These are phyloP conservation scores for Copromyces sp. DNA, from an alignment of 495 filamentous ascomycete genomes.

Conservation along the genomic window DNA sequence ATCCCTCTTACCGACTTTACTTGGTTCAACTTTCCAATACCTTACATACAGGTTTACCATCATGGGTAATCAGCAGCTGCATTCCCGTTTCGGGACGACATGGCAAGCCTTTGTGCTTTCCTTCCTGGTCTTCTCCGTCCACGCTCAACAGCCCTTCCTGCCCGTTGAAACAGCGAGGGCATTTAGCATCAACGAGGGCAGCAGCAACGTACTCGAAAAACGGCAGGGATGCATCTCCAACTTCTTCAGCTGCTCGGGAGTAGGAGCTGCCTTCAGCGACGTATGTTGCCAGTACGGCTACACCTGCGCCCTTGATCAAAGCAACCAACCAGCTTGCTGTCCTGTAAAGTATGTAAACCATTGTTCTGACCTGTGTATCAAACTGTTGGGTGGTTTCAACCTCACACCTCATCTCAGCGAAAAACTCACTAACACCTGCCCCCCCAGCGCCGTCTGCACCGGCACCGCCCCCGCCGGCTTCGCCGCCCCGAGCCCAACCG, in stretches of 20 bases:
- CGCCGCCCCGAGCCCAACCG: constrained; percentile 31
- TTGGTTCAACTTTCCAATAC: neutral
- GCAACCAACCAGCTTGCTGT: constrained; percentile 36
- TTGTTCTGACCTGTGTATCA: neutral
- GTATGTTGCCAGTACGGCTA: constrained; percentile 38
- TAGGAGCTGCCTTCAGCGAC: constrained; percentile 27
- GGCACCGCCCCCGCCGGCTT: constrained; percentile 37
- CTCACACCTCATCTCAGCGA: neutral
- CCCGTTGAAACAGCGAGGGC: constrained; percentile 20
- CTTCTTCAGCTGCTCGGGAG: constrained; percentile 34
- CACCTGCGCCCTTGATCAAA: constrained; percentile 30
- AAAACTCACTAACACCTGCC: neutral
- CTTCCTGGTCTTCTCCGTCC: constrained; percentile 6
- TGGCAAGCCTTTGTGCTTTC: neutral
- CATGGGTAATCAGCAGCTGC: neutral
- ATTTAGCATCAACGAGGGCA: neutral
- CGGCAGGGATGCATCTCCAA: constrained; percentile 25
- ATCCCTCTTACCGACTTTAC: neutral
- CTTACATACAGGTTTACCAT: neutral
- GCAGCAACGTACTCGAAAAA: constrained; percentile 5
- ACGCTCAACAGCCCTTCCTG: constrained; percentile 18
- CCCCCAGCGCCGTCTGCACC: constrained; percentile 33
- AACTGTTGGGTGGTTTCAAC: neutral
- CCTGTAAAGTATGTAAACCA: constrained; percentile 28
- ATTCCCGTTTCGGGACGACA: neutral